These are phyloP conservation scores for Cystobasidium onofrii DNA, from an alignment of 768 basidiomycete species.

Conservation along the genomic window DNA sequence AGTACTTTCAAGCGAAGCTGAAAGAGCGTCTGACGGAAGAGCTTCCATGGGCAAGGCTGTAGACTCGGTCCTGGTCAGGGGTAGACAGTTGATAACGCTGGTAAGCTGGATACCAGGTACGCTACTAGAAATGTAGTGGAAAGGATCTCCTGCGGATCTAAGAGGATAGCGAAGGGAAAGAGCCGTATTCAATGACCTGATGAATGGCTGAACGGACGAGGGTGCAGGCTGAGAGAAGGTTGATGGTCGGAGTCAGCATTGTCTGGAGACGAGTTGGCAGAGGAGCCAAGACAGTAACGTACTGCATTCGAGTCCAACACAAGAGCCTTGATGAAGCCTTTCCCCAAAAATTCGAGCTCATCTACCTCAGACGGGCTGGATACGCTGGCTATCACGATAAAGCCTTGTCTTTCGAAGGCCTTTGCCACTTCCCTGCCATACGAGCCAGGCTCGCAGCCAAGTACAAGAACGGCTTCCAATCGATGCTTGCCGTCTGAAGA, in stretches of 20 bases:
- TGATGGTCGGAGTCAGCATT: not conserved
- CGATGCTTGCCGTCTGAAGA: conserved; percentile 32
- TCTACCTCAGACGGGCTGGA: conserved; percentile 60
- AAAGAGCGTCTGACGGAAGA: conserved; percentile 8
- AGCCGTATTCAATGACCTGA: conserved; percentile 70
- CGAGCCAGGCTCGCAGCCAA: conserved; percentile 65
- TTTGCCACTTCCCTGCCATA: conserved; percentile 63
- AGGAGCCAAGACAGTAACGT: conserved; percentile 41
- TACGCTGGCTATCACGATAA: conserved; percentile 74
- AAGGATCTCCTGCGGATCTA: conserved; percentile 70
- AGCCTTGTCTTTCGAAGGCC: conserved; percentile 68
- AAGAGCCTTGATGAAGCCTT: conserved; percentile 71
- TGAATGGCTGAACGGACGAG: conserved; percentile 62
- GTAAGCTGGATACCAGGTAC: conserved; percentile 53
- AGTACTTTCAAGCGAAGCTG: conserved; percentile 23
- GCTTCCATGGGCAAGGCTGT: conserved; percentile 36
- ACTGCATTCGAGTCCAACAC: conserved; percentile 74
- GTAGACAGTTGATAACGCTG: conserved; percentile 66
- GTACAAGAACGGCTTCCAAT: conserved; percentile 50
- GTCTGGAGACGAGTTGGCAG: not conserved
- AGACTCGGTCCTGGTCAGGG: conserved; percentile 44
- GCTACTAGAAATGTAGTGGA: conserved; percentile 44
- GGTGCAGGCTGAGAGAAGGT: conserved; percentile 44
- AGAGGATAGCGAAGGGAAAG: conserved; percentile 76
- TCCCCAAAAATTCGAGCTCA: conserved; percentile 57